Evolutionary conservation across 148 eudicot genomes (phyloP), one percentile per base, ranked within the genome.

Genomic region (Heliamphora exappendiculata): DNA sequence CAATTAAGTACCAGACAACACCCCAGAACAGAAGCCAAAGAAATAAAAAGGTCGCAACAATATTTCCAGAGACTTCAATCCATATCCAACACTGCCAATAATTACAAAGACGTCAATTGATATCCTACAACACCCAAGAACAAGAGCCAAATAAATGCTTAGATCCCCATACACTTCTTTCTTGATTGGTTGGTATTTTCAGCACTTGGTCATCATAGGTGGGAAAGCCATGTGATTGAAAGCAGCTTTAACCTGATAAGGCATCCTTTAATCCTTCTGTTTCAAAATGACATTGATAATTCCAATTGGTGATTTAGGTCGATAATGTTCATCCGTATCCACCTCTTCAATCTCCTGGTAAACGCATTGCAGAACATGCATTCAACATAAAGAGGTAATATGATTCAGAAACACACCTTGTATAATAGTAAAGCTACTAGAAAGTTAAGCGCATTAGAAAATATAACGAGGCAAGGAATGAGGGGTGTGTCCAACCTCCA

Each of bases 281-380:
- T 92, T 86, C 75, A 94, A 84, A 55, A 84, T 84, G 71, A 94
- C 91, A 41, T 90, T 86, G 66, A 78, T 85, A 24, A 94, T 94
- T 75, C 85, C 88, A 53, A 92, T 85, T 76, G 90, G 83, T 42
- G 95, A 82, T 84, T 91, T 94, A 20, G 98, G 98, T 44, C 82
- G 84, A 81, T 85, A 94, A 78, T 92, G 93, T 62, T 91, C 93
- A 74, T 94, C 95, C 0, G 97, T 94, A 82, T 94, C 97, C 76
- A 87, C 94, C 84, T 91, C 97, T 85, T 91, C 97, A 58, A 94
- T 94, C 91, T 94, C 98, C 98, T 94, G 84, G 37, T 28, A 9
- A 44, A 22, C 76, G 59, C 37, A 19, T 26, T 42, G 41, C 39
- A 62, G 67, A 22, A 29, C 67, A 62, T 62, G 22, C 41, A 33